A percentile compares a stretch with the other conserved stretches of the same genome.
Evolutionary conservation across 306 rosid species (phyloP).

Genomic region (Trifolium pratense): DNA sequence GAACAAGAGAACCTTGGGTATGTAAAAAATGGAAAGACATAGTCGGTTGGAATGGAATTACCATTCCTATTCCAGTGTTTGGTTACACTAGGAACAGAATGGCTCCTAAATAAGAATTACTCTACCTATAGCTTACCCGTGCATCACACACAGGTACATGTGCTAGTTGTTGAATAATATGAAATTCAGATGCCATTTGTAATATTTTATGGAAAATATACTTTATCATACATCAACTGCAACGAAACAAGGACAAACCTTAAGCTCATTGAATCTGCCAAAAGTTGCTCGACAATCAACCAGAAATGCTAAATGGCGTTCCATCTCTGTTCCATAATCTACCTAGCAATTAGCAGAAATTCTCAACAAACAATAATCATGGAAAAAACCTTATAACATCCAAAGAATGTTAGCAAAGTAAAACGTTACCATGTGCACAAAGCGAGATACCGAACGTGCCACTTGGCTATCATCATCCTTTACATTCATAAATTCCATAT

Average conservation of each 20-base stretch:
- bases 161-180: neutral
- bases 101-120: neutral
- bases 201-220: conserved; percentile 6
- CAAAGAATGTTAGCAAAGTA: conserved; percentile 31
- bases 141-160: neutral
- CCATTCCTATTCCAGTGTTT: neutral
- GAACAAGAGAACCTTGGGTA: neutral
- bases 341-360: conserved; percentile 59
- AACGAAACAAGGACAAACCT: conserved; percentile 58
- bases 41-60: neutral
- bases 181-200: neutral
- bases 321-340: conserved; percentile 76
- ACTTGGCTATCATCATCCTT: conserved; percentile 79
- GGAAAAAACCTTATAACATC: conserved; percentile 36
- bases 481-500: conserved; percentile 58
- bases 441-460: conserved; percentile 73
- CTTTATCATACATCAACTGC: conserved; percentile 5
- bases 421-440: conserved; percentile 71
- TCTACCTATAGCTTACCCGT: neutral
- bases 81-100: neutral
- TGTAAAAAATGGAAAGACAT: neutral
- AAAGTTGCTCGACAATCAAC: conserved; percentile 91
- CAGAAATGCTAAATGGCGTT: conserved; percentile 76
- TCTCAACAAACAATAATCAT: conserved; percentile 37
- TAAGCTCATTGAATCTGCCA: conserved; percentile 70